Base-by-base conservation (phyloP, 1,139 yeast genomes). In the Magnusiomyces ingens region DNA sequence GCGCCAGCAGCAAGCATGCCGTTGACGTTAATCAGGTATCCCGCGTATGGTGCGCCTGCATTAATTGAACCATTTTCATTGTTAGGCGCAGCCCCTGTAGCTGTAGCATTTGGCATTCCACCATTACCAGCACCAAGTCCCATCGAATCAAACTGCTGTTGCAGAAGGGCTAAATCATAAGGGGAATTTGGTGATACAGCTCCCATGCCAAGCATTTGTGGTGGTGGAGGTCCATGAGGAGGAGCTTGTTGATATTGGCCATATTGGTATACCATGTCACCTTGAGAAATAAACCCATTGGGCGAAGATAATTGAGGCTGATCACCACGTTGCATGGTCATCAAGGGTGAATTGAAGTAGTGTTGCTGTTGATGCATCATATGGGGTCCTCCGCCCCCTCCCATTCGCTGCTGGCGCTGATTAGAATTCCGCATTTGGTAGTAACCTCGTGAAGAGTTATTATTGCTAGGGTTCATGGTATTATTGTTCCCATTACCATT, bases 141-240 rank as follows among this genome's bases (percentile, higher is more conserved):
- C 47, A 51, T 37, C 8, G 54, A 51, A 13, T 48, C 55, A 49
- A 55, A 50, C 48, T 51, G 56, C 15, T 49, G 50, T 18, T 48
- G 50, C 48, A 55, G 29, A 11, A 45, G 21, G 15, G 38, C 47
- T 21, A 47, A n/a, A 26, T 51, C 47, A 32, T 47, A 51, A 5
- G 19, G 19, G 6, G 22, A 37, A 13, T 43, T 19, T 12, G 50
- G 36, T 8, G 29, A 29, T 6, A 18, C 32, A 17, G 45, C 40
- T 17, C 29, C 21, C 45, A 35, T 11, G 50, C 44, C 43, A 17
- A 12, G 40, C 41, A 32, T 35, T 19, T 35, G 26, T 19, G 41
- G 40, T 5, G 40, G 40, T 3, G 40, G 17, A 13, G 40, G 40
- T 36, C 17, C 40, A 13, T 12, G 17, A n/a, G 48, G 29, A 22